A percentile compares a stretch with the other conserved stretches of the same genome.
These are phyloP conservation scores for Wickerhamiella kurtzmanii DNA, from an alignment of 805 yeast genomes.

Conservation along the genomic window DNA sequence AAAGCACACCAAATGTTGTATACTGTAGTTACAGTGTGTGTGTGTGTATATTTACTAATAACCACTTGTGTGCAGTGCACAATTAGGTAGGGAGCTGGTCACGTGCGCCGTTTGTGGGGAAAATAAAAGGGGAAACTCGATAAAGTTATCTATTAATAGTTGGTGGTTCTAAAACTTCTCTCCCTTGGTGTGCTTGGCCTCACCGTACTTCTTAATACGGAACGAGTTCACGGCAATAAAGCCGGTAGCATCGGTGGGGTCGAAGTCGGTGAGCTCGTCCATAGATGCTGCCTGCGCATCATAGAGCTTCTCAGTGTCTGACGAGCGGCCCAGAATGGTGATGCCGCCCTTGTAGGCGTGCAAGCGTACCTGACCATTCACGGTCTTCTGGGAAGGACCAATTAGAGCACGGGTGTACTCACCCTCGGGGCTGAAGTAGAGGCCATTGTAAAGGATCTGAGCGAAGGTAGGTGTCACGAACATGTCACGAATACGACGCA, in stretches of 20 bases:
- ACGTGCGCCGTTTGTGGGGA: too few species aligned
- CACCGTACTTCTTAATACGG: constrained; percentile 96
- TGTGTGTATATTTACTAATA: not conserved
- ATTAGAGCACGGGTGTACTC: constrained; percentile 74
- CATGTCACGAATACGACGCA: constrained; percentile 88
- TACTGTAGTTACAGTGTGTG: too few species aligned
- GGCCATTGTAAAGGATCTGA: constrained; percentile 85
- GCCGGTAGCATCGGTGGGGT: constrained; percentile 93
- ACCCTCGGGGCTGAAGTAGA: constrained; percentile 97
- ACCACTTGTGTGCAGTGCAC: not conserved
- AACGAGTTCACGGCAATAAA: constrained; percentile 97
- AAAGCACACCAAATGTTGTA: too few species aligned
- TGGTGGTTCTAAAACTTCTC: constrained; percentile 21
- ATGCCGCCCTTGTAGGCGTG: constrained; percentile 85
- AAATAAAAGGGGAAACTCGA: not conserved
- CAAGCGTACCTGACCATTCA: constrained; percentile 92
- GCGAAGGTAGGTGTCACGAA: constrained; percentile 91
- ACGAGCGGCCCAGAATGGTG: constrained; percentile 80
- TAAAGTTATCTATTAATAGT: not conserved
- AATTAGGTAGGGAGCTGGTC: not conserved
- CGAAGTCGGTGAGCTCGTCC: constrained; percentile 98
- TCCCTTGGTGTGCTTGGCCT: constrained; percentile 75
- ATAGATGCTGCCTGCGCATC: constrained; percentile 97
- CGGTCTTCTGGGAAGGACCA: constrained; percentile 85
- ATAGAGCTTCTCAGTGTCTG: constrained; percentile 89